Conservation (phyloP, 345 rosid genomes). For the Ceriops zippeliana region DNA sequence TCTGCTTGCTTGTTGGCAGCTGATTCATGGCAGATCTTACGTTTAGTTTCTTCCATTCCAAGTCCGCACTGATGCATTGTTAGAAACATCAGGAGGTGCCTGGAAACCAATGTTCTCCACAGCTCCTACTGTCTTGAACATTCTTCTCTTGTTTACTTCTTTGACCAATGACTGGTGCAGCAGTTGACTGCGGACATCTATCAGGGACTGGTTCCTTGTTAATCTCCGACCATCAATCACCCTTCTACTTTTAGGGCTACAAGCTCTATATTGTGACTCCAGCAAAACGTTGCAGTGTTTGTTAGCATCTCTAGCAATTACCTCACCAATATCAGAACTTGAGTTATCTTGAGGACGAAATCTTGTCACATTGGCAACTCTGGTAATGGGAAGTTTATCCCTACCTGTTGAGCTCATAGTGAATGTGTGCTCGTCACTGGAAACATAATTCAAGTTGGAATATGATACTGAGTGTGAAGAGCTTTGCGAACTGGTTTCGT, state of each 20-base stretch:
- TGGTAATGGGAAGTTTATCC: slow-evolving; percentile 23
- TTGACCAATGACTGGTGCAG: slow-evolving; percentile 55
- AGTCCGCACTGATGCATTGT: slow-evolving; percentile 14
- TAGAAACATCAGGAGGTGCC: slow-evolving; percentile 45
- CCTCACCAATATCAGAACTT: slow-evolving; percentile 23
- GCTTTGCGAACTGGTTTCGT: slow-evolving; percentile 64
- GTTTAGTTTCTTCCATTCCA: slow-evolving; percentile 26
- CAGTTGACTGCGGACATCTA: slow-evolving; percentile 58
- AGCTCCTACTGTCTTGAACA: slow-evolving; percentile 69
- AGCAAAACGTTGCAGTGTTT: slow-evolving; percentile 30
- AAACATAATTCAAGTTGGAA: slow-evolving; percentile 48
- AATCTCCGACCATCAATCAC: slow-evolving; percentile 32
- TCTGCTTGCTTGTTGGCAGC: neutral
- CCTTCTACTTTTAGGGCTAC: slow-evolving; percentile 36
- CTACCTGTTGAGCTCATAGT: slow-evolving; percentile 23
- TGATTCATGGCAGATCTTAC: neutral
- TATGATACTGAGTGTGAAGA: slow-evolving; percentile 61
- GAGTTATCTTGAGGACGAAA: slow-evolving; percentile 45
- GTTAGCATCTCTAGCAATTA: slow-evolving; percentile 20
- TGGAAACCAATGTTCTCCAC: slow-evolving; percentile 70
- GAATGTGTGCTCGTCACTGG: slow-evolving; percentile 41
- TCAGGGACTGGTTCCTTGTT: slow-evolving; percentile 61
- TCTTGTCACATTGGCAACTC: slow-evolving; percentile 45
- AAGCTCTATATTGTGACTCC: slow-evolving; percentile 33
- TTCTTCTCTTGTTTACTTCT: slow-evolving; percentile 55